Base-by-base conservation (phyloP, 805 yeast genomes). In the Torulaspora maleeae region DNA sequence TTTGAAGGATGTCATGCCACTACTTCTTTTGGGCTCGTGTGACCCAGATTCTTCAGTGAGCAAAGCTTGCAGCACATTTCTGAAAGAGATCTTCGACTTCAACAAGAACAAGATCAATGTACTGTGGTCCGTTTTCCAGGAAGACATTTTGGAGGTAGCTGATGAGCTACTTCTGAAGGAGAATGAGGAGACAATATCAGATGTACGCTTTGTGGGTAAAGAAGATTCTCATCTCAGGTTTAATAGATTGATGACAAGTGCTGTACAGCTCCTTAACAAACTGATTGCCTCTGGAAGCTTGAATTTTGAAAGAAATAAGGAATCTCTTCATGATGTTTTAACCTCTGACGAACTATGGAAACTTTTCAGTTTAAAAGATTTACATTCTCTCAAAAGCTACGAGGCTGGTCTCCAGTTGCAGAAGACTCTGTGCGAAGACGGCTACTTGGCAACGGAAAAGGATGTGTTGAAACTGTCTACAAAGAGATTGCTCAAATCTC, bases 1-100 rank as follows among this genome's bases (percentile, higher is more conserved):
- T 61, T 69, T 91, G 50, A 80, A 79, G 48, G 83, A 84, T 52
- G 73, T 85, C 0, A 71, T 87, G 6, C 93, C 95, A 0, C 66
- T 83, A 1, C 79, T 95, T 80, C 56, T 90, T 4, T 71, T 79
- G 22, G 95, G 95, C 0, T 56, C 74, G 2, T 83, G 73, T 58
- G 98, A 91, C 55, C 58, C 74, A 2, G 97, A 90, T 52, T 62
- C 79, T 36, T 49, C 73, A 1, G 91, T 84, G 0, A 68, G 83
- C 0, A 68, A 64, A 25, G 63, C 79, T 0, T 77, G 88, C 12
- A 55, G 57, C 15, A 62, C 67, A 9, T 69, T 78, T 9, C 60
- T 89, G 25, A 61, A 68, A 13, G 56, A 59, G 3, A 75, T 86
- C 5, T 88, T 91, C 60, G 71, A 75, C 3, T 72, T 77, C 36